phyloP scores from a whole-genome alignment of 306 rosid genomes.

The Castanea crenata region DNA sequence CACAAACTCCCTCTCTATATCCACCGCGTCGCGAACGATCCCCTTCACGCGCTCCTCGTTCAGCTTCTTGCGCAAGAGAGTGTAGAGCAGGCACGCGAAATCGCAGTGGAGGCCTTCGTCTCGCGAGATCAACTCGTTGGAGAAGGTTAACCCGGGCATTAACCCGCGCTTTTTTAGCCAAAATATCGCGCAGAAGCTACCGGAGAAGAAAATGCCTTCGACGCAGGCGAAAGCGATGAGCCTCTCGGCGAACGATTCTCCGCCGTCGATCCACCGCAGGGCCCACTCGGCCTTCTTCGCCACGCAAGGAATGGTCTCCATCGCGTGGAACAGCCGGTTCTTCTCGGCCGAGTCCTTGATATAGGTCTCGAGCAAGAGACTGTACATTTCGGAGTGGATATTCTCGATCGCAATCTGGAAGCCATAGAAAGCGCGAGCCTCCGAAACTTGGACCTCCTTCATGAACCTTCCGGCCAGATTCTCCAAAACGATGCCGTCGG shows the following conservation, averaged over 20 bases:
- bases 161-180: slow-evolving; percentile 90
- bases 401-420: slow-evolving; percentile 89
- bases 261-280: slow-evolving; percentile 47
- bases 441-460: slow-evolving; percentile 76
- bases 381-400: slow-evolving; percentile 91
- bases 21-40: slow-evolving; percentile 61
- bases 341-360: slow-evolving; percentile 63
- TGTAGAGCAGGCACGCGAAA: slow-evolving; percentile 69
- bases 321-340: slow-evolving; percentile 55
- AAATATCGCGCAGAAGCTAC: slow-evolving; percentile 78
- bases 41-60: slow-evolving; percentile 56
- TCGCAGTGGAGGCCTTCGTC: slow-evolving; percentile 87
- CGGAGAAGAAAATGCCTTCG: slow-evolving; percentile 87
- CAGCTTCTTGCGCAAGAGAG: slow-evolving; percentile 44
- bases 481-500: slow-evolving; percentile 86
- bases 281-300: slow-evolving; percentile 73
- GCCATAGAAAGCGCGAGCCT: slow-evolving; percentile 90
- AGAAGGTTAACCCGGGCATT: slow-evolving; percentile 79
- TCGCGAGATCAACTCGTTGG: slow-evolving; percentile 82
- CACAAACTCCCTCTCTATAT: slow-evolving; percentile 73
- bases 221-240: slow-evolving; percentile 79
- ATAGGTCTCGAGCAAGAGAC: slow-evolving; percentile 71
- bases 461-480: slow-evolving; percentile 82
- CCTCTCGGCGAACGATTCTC: slow-evolving; percentile 51
- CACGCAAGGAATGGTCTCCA: slow-evolving; percentile 73